Evolutionary conservation across 495 filamentous ascomycete genomes (phyloP).

Genomic region (Xylaria telfairii): DNA sequence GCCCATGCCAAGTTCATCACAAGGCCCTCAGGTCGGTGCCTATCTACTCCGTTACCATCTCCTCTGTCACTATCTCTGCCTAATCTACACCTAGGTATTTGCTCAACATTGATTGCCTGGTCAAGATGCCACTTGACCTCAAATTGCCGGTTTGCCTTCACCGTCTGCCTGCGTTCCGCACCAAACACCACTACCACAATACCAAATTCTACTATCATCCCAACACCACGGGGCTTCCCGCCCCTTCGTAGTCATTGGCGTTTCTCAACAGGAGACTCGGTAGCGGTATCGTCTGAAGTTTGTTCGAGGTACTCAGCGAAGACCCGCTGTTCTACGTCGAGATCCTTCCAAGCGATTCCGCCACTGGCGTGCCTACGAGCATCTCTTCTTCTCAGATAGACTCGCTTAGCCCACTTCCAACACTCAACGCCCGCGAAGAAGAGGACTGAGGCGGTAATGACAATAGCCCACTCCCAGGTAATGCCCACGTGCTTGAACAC

Average conservation of each 20-base stretch:
- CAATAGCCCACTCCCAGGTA: constrained; percentile 75
- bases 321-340: constrained; percentile 48
- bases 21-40: too few relatives aligned
- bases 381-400: constrained; percentile 42
- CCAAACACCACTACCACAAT: background rate
- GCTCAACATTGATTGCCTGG: too few relatives aligned
- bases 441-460: constrained; percentile 61
- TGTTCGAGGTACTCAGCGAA: constrained; percentile 46
- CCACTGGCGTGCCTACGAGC: constrained; percentile 30
- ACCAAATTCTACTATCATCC: too few relatives aligned
- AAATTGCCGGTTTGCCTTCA: background rate
- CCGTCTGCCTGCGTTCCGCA: background rate
- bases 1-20: too few relatives aligned
- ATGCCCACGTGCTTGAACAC: constrained; percentile 78
- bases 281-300: background rate
- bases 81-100: too few relatives aligned
- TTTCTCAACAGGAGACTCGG: constrained; percentile 18
- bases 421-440: constrained; percentile 71
- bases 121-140: background rate
- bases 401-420: constrained; percentile 72
- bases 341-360: constrained; percentile 42
- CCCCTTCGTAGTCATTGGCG: constrained; percentile 52
- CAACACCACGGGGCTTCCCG: constrained; percentile 42
- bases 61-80: too few relatives aligned
- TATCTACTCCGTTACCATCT: too few relatives aligned